These are phyloP conservation scores for Claviceps arundinis DNA, from an alignment of 2,329 filamentous ascomycete species.

Conservation along the genomic window DNA sequence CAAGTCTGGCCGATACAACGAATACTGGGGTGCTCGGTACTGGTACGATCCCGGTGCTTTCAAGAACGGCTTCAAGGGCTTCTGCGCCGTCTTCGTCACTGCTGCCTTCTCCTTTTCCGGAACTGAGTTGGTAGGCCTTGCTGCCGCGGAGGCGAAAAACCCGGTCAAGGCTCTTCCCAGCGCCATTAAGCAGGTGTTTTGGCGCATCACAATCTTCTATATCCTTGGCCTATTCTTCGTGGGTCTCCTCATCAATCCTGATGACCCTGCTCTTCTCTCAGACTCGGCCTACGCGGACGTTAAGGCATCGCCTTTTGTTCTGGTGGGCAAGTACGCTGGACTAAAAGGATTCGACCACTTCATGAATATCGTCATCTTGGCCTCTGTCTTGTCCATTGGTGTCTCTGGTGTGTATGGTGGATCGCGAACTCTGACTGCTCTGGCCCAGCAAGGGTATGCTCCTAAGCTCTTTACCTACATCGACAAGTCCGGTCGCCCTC, in stretches of 20 bases:
- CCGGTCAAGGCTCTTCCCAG: constrained; percentile 61
- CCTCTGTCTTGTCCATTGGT: constrained; percentile 45
- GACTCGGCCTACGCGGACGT: constrained; percentile 27
- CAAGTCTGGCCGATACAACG: constrained; percentile 26
- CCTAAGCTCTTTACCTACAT: constrained; percentile 44
- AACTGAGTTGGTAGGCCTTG: constrained; percentile 47
- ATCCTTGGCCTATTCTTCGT: constrained; percentile 38
- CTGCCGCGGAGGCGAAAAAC: constrained; percentile 44
- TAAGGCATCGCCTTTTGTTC: constrained; percentile 40
- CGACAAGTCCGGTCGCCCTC: constrained; percentile 42
- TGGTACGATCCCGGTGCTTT: constrained; percentile 45
- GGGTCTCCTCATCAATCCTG: constrained; percentile 33
- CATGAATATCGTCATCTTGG: constrained; percentile 46
- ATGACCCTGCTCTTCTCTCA: constrained; percentile 32
- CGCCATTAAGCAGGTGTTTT: constrained; percentile 68
- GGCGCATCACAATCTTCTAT: constrained; percentile 44
- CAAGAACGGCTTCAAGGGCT: constrained; percentile 60
- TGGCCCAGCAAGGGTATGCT: constrained; percentile 46
- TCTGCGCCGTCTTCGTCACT: constrained; percentile 59
- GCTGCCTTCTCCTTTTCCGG: constrained; percentile 62
- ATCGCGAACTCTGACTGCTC: constrained; percentile 43
- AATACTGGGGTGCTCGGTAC: constrained; percentile 36
- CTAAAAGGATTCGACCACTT: constrained; percentile 40
- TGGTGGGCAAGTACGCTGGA: constrained; percentile 40
- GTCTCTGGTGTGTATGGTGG: constrained; percentile 47